phyloP scores from a whole-genome alignment of 2,329 filamentous ascomycete species.

The Fusarium newnesense region DNA sequence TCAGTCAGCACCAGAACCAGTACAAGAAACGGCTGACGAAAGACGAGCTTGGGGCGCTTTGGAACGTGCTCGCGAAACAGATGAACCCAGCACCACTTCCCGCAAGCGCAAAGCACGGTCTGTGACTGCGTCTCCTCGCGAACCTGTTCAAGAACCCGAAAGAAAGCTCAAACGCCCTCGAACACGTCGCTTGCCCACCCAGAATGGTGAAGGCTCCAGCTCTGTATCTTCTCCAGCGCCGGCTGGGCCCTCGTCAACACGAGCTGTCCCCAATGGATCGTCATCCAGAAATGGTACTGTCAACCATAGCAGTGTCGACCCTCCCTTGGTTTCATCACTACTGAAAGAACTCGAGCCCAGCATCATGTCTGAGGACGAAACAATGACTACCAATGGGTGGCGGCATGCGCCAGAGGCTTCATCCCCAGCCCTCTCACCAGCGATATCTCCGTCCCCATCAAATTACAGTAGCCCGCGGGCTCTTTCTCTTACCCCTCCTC shows the following conservation, averaged over 20 bases:
- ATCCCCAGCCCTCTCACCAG: conserved; percentile 76
- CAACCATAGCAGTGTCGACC: conserved; percentile 57
- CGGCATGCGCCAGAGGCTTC: conserved; percentile 51
- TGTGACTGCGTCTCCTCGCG: conserved; percentile 74
- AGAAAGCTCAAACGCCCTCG: conserved; percentile 89
- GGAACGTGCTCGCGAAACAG: conserved; percentile 81
- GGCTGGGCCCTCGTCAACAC: conserved; percentile 43
- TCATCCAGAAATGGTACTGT: conserved; percentile 38
- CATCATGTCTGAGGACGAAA: conserved; percentile 67
- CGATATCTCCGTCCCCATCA: conserved; percentile 70
- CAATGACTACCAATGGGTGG: conserved; percentile 42
- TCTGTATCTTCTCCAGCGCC: conserved; percentile 51
- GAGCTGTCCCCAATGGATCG: conserved; percentile 35
- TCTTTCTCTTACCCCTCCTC: conserved; percentile 75
- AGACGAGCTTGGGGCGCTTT: conserved; percentile 89
- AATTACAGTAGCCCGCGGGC: conserved; percentile 74
- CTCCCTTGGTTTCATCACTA: conserved; percentile 87
- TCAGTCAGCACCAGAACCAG: conserved; percentile 65
- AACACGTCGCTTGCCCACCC: conserved; percentile 71
- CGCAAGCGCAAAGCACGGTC: conserved; percentile 82
- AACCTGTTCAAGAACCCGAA: conserved; percentile 76
- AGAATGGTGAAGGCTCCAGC: conserved; percentile 59
- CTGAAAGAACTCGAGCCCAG: conserved; percentile 86
- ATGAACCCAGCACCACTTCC: conserved; percentile 61
- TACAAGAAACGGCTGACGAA: conserved; percentile 80